Evolutionary conservation across 2,329 filamentous ascomycete species (phyloP), one percentile per base, ranked within the genome.

Genomic region (Microdochium paspali): DNA sequence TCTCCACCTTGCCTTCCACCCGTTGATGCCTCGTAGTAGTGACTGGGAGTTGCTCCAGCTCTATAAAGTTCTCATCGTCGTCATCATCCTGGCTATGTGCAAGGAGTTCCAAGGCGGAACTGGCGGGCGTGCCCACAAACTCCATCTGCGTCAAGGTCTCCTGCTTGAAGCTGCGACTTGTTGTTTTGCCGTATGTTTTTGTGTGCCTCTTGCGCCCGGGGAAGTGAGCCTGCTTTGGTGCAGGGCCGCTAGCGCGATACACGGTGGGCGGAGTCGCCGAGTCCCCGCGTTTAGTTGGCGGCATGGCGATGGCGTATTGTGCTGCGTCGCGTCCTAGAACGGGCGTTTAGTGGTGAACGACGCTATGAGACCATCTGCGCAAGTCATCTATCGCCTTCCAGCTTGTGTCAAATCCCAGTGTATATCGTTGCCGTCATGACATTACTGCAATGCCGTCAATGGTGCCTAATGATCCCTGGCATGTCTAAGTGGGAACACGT

Each of bases 61-160:
- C 35, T 40, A 40, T 40, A 9, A 40, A 7, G 12, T 40, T 9
- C 3, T 7, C 35, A 18, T 49, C 44, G 1, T 54, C 35, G n/a
- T 49, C 44, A 1, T 54, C 49, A 3, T 50, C 52, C 7, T 55
- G 48, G 12, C 55, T 51, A 10, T 54, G 52, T 3, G 57, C 52
- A 10, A 55, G 51, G 9, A 51, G 49, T 30, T 50, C 45, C 12
- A 53, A 51, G 3, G 24, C 42, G 32, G 28, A 30, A 9, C 3
- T 56, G 39, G 20, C 46, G 26, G 13, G 51, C 48, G 2, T 56
- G 45, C 24, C 46, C n/a, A 45, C 43, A 32, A 48, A 48, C 12
- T 43, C 25, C 47, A 48, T 48, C 24, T 48, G 47, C 5, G 47
- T 48, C 30, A 48, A 21, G 9, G 47, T 48, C 31, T 45, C 24